phyloP scores from a whole-genome alignment of 495 filamentous ascomycete genomes.

The Penicillium lagena region DNA sequence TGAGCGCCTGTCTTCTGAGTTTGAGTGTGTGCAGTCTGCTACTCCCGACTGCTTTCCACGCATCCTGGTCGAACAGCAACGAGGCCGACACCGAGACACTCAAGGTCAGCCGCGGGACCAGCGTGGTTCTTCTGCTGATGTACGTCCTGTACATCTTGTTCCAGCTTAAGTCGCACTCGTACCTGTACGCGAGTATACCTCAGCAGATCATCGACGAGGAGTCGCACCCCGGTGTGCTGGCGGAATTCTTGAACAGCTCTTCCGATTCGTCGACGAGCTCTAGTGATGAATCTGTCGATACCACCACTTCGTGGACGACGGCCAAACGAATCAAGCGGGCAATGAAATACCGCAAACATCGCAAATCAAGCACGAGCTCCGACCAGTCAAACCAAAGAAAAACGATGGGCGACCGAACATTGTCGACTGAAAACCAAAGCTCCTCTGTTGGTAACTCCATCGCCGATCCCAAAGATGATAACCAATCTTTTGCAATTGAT shows the following conservation, averaged over 20 bases:
- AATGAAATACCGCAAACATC: constrained; percentile 58
- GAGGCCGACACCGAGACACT: constrained; percentile 64
- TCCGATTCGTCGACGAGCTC: constrained; percentile 56
- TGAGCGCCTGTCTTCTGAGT: constrained; percentile 88
- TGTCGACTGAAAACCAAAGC: constrained; percentile 14
- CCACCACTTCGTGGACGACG: constrained; percentile 64
- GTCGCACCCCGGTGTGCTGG: constrained; percentile 75
- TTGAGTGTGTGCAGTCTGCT: constrained; percentile 82
- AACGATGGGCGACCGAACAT: constrained; percentile 5
- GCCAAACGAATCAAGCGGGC: constrained; percentile 67
- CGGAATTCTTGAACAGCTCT: constrained; percentile 69
- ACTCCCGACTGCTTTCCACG: constrained; percentile 84
- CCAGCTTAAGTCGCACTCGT: constrained; percentile 85
- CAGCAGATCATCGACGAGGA: constrained; percentile 87
- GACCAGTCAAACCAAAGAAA: constrained; percentile 19
- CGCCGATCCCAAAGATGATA: constrained; percentile 18
- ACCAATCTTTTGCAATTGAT: constrained; percentile 22
- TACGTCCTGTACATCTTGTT: constrained; percentile 85
- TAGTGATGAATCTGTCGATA: constrained; percentile 58
- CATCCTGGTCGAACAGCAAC: constrained; percentile 61
- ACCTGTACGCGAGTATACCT: constrained; percentile 85
- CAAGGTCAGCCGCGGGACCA: constrained; percentile 83
- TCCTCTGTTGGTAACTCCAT: constrained; percentile 20
- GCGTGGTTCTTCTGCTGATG: constrained; percentile 78
- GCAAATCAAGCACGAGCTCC: constrained; percentile 69